Percentiles rank a stretch among this genome's conserved stretches.
phyloP scores from a whole-genome alignment of 2,329 filamentous ascomycete species.

The Trichoderma breve region DNA sequence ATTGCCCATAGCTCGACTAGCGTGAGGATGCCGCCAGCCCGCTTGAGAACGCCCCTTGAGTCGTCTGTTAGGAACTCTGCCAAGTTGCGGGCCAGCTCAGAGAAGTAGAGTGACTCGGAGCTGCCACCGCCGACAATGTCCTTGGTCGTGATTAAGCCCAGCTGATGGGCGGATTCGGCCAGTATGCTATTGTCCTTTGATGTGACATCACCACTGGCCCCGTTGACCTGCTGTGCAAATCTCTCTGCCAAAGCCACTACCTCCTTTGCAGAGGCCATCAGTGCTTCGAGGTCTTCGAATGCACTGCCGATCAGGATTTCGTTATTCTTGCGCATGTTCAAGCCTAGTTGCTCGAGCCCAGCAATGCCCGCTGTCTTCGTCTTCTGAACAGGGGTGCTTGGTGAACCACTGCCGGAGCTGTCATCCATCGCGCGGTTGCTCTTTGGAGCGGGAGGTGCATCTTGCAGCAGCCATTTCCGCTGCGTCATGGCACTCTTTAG shows the following conservation, averaged over 20 bases:
- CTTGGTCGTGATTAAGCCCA: slow-evolving; percentile 90
- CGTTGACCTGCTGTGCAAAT: slow-evolving; percentile 68
- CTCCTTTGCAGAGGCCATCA: slow-evolving; percentile 97
- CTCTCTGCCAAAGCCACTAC: slow-evolving; percentile 89
- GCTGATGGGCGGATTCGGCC: slow-evolving; percentile 72
- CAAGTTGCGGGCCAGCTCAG: slow-evolving; percentile 78
- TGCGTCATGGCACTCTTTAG: slow-evolving; percentile 86
- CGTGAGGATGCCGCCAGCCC: slow-evolving; percentile 82
- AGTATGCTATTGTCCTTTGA: slow-evolving; percentile 72
- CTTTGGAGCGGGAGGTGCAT: slow-evolving; percentile 82
- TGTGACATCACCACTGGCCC: slow-evolving; percentile 57
- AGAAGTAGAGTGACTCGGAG: slow-evolving; percentile 82
- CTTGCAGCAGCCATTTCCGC: slow-evolving; percentile 90
- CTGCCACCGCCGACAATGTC: slow-evolving; percentile 81
- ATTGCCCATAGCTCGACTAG: slow-evolving; percentile 90
- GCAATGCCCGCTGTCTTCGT: slow-evolving; percentile 80
- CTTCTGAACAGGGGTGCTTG: slow-evolving; percentile 32
- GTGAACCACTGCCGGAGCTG: slow-evolving; percentile 30
- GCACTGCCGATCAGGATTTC: slow-evolving; percentile 88
- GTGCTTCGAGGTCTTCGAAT: slow-evolving; percentile 91
- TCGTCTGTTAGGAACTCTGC: slow-evolving; percentile 91
- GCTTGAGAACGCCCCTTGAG: slow-evolving; percentile 70
- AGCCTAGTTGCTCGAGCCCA: slow-evolving; percentile 79
- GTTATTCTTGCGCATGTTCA: slow-evolving; percentile 87
- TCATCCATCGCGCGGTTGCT: slow-evolving; percentile 43